These are phyloP conservation scores for Thalia dealbata DNA, from an alignment of 176 grass and related monocot genomes.

Conservation along the genomic window DNA sequence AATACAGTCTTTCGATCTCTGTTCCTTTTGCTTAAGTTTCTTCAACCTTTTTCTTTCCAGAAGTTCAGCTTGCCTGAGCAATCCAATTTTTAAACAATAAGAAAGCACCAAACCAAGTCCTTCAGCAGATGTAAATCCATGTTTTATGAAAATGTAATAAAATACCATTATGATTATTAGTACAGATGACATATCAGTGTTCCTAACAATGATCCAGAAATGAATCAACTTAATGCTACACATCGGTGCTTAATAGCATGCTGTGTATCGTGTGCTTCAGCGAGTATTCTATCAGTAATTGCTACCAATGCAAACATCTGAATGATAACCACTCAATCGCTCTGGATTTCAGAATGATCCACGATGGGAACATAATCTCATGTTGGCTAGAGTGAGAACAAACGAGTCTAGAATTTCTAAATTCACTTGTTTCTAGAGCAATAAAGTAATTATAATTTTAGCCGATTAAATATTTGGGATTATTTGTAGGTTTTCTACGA, in stretches of 20 bases:
- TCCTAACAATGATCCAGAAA: too few species aligned
- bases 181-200: too few species aligned
- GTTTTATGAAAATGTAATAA: neutral
- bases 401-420: neutral
- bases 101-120: neutral
- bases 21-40: slow-evolving; percentile 79
- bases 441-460: too few species aligned
- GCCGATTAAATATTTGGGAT: too few species aligned
- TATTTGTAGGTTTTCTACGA: too few species aligned
- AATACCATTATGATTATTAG: too few species aligned
- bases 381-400: neutral
- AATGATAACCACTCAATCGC: neutral
- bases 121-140: neutral
- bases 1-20: slow-evolving; percentile 46
- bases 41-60: slow-evolving; percentile 74
- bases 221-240: too few species aligned
- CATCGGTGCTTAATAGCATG: too few species aligned
- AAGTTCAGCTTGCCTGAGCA: slow-evolving; percentile 51
- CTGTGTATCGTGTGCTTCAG: too few species aligned
- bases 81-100: neutral
- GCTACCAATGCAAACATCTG: neutral
- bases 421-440: neutral
- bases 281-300: neutral
- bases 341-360: too few species aligned
- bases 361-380: neutral